Evolutionary conservation across 441 rosid species (phyloP), one percentile per base, ranked within the genome.

Genomic region (Dalechampia spathulata): DNA sequence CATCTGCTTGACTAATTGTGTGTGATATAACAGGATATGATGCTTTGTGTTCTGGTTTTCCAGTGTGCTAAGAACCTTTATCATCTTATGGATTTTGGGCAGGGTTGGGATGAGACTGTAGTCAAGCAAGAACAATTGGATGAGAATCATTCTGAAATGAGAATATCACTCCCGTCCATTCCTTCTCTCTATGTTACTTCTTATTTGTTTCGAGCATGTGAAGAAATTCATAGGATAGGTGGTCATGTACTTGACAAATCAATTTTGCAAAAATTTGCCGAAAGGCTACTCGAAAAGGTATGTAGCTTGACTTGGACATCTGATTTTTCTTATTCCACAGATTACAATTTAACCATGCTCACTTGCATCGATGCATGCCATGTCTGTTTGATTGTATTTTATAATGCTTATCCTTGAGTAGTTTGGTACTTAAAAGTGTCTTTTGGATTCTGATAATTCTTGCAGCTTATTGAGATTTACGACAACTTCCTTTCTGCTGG

Each of bases 31-130:
- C 36, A 30, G 46, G 22, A 46, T 10, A 20, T 58, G 27, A 47
- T 48, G 32, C 5, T 57, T 8, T 21, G 1, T 23, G 43, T 42
- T 23, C 21, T 50, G 51, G 54, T 42, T 26, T 19, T 17, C 36
- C 13, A 56, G 32, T 38, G 28, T 8, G 34, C 34, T 14, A 3
- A 58, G 57, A 61, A 56, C 52, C 57, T 61, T 58, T 53, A 57
- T 66, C 65, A 66, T 72, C 58, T 48, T 54, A 63, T 68, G 49
- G 46, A 60, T 60, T 60, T 73, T 69, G 63, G 50, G 49, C 78
- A 90, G 97, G 99, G 99, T 38, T 94, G 99, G 99, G 99, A 90
- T 66, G 98, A 90, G 81, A 87, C 89, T 30, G 75, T 87, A 49
- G 85, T 94, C 63, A 86, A 83, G 75, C 90, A 86, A 76, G 96